Evolutionary conservation across 2,329 filamentous ascomycete species (phyloP).

Genomic region (Ceratocystiopsis minuta): DNA sequence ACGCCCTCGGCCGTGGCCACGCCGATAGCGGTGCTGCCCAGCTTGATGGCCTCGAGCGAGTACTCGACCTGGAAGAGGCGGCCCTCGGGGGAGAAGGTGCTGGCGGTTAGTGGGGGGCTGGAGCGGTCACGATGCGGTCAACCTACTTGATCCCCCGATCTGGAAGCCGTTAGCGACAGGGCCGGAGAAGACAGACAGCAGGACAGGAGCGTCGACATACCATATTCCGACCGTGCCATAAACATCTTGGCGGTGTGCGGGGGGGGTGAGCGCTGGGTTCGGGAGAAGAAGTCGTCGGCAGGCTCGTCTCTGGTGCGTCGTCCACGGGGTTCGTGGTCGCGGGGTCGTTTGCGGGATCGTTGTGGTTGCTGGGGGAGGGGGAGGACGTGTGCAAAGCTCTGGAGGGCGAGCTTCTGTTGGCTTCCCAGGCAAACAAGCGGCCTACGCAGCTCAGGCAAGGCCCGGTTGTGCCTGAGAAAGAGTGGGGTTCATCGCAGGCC

Average conservation of each 20-base stretch:
- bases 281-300: neutral
- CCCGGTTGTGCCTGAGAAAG: no score
- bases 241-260: slow-evolving; percentile 58
- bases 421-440: slow-evolving; percentile 14
- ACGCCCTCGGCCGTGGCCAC: slow-evolving; percentile 91
- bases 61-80: slow-evolving; percentile 99
- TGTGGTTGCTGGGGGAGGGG: no score
- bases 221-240: slow-evolving; percentile 99
- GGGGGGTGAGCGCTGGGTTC: neutral
- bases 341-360: neutral
- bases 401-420: neutral
- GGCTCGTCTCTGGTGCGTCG: neutral
- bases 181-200: slow-evolving; percentile 2
- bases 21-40: slow-evolving; percentile 93
- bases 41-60: slow-evolving; percentile 99
- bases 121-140: neutral
- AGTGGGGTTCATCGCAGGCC: slow-evolving; percentile 1
- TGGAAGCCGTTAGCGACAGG: slow-evolving; percentile 20
- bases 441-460: slow-evolving; percentile 9
- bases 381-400: slow-evolving; percentile 2
- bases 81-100: slow-evolving; percentile 98
- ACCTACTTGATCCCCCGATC: slow-evolving; percentile 95
- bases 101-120: slow-evolving; percentile 17
- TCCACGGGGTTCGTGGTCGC: neutral
- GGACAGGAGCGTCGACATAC: slow-evolving; percentile 35